phyloP scores from a whole-genome alignment of 805 yeast species.

The Kazachstania viticola region DNA sequence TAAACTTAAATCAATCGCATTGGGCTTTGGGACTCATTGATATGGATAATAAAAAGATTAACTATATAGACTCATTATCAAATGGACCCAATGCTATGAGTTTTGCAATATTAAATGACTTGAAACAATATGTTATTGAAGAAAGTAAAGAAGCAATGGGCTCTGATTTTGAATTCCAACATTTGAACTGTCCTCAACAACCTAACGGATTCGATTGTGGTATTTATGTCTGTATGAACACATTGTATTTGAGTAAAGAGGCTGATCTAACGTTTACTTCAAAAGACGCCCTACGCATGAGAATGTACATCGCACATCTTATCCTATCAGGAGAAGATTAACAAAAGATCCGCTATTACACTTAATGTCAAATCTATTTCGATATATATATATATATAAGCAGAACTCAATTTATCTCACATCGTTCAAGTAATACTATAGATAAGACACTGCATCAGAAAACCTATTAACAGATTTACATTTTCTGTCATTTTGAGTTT shows the following conservation, averaged over 20 bases:
- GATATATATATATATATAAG: no score
- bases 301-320: conserved; percentile 35
- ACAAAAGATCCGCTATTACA: no score
- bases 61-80: conserved; percentile 67
- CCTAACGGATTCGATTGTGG: conserved; percentile 92
- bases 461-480: no score
- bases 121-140: conserved; percentile 51
- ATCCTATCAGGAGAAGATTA: no score
- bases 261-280: conserved; percentile 45
- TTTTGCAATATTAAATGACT: conserved; percentile 30
- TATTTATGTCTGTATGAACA: conserved; percentile 76
- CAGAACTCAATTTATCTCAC: no score
- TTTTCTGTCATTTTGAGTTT: no score
- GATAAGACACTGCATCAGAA: no score
- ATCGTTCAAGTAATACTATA: no score
- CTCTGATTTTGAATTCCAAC: conserved; percentile 23
- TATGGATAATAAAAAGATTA: conserved; percentile 43
- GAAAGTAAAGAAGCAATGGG: conserved; percentile 44
- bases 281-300: conserved; percentile 53
- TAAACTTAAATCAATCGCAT: conserved; percentile 74
- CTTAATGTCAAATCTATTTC: no score
- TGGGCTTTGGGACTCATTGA: conserved; percentile 87
- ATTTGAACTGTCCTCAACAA: conserved; percentile 65
- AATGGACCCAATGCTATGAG: conserved; percentile 29
- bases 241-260: conserved; percentile 45